Base-by-base conservation (phyloP, 805 yeast genomes). In the Blastobotrys mokoenaii region DNA sequence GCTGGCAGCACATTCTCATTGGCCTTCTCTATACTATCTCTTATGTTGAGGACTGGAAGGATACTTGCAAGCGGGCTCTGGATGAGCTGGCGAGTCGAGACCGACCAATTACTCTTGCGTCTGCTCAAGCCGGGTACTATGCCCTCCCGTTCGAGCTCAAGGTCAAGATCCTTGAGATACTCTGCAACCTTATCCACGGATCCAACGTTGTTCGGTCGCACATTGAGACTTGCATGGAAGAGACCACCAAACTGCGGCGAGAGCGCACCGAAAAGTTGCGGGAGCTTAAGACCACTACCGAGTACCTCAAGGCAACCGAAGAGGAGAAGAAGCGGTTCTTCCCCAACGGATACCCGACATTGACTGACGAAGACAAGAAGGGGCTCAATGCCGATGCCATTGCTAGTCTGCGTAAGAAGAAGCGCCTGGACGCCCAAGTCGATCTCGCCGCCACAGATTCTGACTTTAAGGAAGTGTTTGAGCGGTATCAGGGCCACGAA, bases 1-100 rank as follows among this genome's bases (percentile, higher is more conserved):
- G 78, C 45, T 90, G 97, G 96, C 82, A 86, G 54, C 72, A 82
- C 35, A 74, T 83, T 37, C 62, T 89, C 37, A 61, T 88, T 41
- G 96, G 96, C 29, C 69, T 88, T 2, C 69, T 89, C 36, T 76
- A 79, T 16, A 68, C 71, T 41, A 77, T 78, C 12, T 77, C 78
- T 39, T 71, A 79, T 51, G 70, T 79, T 34, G 77, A 79, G 1
- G 73, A 72, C 11, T 82, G 76, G 64, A 58, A 67, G 20, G 64
- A 67, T 1, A 69, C 70, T 16, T 77, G 82, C 40, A 65, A 63
- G 4, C 68, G 72, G 29, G 73, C 82, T 1, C 75, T 75, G 44
- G 70, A 70, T 32, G 56, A 61, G 1, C 61, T 82, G 41, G 83
- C 88, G 0, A 89, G 96, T 25, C 18, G 44, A 27, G 45, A 63